Conservation (phyloP, 1,284 basidiomycete species). For the Rhodotorula sp. region DNA sequence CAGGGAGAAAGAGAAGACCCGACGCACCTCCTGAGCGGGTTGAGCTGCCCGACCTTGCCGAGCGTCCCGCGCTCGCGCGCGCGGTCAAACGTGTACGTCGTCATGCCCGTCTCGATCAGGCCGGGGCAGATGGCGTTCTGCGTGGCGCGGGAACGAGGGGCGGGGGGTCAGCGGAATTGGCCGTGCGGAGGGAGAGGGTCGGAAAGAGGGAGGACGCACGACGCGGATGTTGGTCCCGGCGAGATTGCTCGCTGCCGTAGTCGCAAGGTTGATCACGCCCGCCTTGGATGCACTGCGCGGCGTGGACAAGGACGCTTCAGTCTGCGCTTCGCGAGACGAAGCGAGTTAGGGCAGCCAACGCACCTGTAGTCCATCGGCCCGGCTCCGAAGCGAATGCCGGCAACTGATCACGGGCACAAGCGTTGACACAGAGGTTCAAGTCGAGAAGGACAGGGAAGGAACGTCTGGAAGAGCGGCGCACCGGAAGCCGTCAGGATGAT, state of each 20-base stretch:
- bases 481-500: conserved; percentile 88
- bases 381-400: conserved; percentile 80
- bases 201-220: conserved; percentile 15
- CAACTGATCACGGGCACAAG: conserved; percentile 57
- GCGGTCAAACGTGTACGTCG: conserved; percentile 58
- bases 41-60: conserved; percentile 79
- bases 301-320: no score
- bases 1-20: neutral
- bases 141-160: no score
- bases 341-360: neutral
- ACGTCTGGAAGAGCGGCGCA: conserved; percentile 49
- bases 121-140: conserved; percentile 84
- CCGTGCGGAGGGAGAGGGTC: neutral
- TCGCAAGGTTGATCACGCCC: conserved; percentile 81
- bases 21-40: conserved; percentile 71
- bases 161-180: no score
- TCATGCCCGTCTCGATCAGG: conserved; percentile 65
- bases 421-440: no score
- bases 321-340: no score
- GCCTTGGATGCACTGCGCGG: conserved; percentile 79
- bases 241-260: conserved; percentile 78
- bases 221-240: conserved; percentile 78
- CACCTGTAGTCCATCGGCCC: conserved; percentile 75
- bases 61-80: conserved; percentile 72
- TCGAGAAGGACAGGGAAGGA: neutral